A percentile compares a stretch with the other conserved stretches of the same genome.
phyloP scores from a whole-genome alignment of 1,284 basidiomycete genomes.

The Apiotrichum montevideense region DNA sequence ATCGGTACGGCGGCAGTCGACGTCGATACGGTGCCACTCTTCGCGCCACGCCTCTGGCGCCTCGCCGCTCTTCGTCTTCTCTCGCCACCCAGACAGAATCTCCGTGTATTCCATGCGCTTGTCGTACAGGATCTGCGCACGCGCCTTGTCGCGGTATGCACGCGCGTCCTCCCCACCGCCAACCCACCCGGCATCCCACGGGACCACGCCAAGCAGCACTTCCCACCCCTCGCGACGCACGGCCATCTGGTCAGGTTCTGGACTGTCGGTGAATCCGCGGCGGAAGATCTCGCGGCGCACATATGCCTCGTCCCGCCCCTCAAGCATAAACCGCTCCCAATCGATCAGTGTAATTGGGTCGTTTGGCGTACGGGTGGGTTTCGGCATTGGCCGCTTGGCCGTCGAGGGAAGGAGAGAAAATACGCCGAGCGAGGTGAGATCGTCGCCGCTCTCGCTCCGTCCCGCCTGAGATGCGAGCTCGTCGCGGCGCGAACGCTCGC shows the following conservation, averaged over 20 bases:
- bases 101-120: constrained; percentile 65
- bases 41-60: constrained; percentile 43
- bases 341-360: constrained; percentile 39
- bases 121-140: constrained; percentile 54
- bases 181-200: constrained; percentile 61
- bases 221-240: constrained; percentile 71
- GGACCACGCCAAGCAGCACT: constrained; percentile 74
- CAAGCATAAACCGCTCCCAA: constrained; percentile 36
- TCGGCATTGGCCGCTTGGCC: constrained; percentile 32
- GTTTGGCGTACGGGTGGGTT: constrained; percentile 42
- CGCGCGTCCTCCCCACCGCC: constrained; percentile 24
- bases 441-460: constrained; percentile 26
- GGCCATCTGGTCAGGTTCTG: constrained; percentile 68
- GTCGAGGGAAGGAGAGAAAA: constrained; percentile 65
- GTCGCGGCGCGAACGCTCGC: constrained; percentile 70
- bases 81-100: constrained; percentile 69
- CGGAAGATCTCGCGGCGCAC: constrained; percentile 43
- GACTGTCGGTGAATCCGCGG: constrained; percentile 61
- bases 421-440: constrained; percentile 73
- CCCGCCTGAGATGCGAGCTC: constrained; percentile 53
- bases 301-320: constrained; percentile 38
- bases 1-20: constrained; percentile 96
- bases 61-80: constrained; percentile 26
- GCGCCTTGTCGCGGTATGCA: constrained; percentile 36
- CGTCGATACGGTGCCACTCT: constrained; percentile 49